Conservation (phyloP, 768 basidiomycete genomes). For the Agrocybe chaxingu region DNA sequence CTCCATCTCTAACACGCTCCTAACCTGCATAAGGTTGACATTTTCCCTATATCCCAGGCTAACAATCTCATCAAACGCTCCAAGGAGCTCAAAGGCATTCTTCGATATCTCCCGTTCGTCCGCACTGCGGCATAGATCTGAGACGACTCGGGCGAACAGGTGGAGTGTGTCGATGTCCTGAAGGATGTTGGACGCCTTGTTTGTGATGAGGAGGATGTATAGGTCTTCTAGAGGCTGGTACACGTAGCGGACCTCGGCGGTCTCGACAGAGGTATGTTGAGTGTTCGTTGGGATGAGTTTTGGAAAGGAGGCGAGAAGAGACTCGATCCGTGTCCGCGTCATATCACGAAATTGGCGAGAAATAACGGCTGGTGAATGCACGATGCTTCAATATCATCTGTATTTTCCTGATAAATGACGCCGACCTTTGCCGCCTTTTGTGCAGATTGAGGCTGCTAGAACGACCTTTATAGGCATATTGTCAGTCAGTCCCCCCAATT, state of each 20-base stretch:
- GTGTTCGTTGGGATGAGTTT: conserved; percentile 94
- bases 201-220: conserved; percentile 96
- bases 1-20: conserved; percentile 83
- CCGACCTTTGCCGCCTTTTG: conserved; percentile 89
- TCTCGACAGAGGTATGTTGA: conserved; percentile 97
- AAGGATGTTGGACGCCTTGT: conserved; percentile 97
- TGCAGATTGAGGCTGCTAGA: conserved; percentile 91
- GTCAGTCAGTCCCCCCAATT: background rate
- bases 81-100: conserved; percentile 89
- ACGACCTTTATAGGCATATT: conserved; percentile 61
- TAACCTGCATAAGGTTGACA: conserved; percentile 75
- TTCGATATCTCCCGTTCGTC: conserved; percentile 88
- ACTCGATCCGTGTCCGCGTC: conserved; percentile 89
- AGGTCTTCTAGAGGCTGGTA: conserved; percentile 96
- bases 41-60: conserved; percentile 83
- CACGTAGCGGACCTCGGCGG: conserved; percentile 91
- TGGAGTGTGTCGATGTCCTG: conserved; percentile 98
- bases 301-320: conserved; percentile 93
- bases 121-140: conserved; percentile 82
- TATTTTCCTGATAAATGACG: conserved; percentile 5
- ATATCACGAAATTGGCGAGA: conserved; percentile 96
- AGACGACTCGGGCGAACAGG: conserved; percentile 90
- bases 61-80: conserved; percentile 96
- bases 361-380: conserved; percentile 68
- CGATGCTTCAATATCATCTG: background rate